Evolutionary conservation across 2,329 filamentous ascomycete species (phyloP).

Genomic region (Botrytis tulipae): DNA sequence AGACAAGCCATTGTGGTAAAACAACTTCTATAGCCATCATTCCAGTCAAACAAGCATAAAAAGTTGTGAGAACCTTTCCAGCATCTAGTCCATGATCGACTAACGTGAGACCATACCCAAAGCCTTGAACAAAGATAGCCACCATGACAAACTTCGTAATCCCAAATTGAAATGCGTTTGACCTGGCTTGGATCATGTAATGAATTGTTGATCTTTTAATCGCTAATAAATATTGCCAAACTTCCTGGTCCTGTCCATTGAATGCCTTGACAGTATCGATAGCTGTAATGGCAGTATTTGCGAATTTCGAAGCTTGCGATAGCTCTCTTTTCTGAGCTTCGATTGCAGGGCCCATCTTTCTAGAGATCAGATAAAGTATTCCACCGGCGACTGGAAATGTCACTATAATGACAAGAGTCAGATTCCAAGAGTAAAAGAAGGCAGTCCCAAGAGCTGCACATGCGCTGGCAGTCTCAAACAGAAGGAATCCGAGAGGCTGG

Average conservation of each 20-base stretch:
- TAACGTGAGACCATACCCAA: slow-evolving; percentile 79
- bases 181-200: slow-evolving; percentile 67
- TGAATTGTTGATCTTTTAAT: slow-evolving; percentile 58
- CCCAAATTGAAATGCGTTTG: slow-evolving; percentile 70
- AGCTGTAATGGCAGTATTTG: slow-evolving; percentile 65
- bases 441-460: slow-evolving; percentile 68
- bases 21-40: slow-evolving; percentile 73
- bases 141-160: slow-evolving; percentile 73
- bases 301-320: slow-evolving; percentile 67
- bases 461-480: slow-evolving; percentile 63
- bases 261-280: slow-evolving; percentile 88
- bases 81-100: slow-evolving; percentile 57
- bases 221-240: slow-evolving; percentile 59
- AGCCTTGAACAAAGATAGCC: slow-evolving; percentile 80
- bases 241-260: slow-evolving; percentile 71
- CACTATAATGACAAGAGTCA: slow-evolving; percentile 76
- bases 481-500: slow-evolving; percentile 70
- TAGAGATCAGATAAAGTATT: slow-evolving; percentile 59
- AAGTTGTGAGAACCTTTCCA: slow-evolving; percentile 75
- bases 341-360: slow-evolving; percentile 63
- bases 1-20: slow-evolving; percentile 71
- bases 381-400: slow-evolving; percentile 67
- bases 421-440: slow-evolving; percentile 76
- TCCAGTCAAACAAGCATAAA: slow-evolving; percentile 77
- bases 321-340: slow-evolving; percentile 66